Evolutionary conservation across 306 rosid species (phyloP).

Genomic region (Castanea crenata): DNA sequence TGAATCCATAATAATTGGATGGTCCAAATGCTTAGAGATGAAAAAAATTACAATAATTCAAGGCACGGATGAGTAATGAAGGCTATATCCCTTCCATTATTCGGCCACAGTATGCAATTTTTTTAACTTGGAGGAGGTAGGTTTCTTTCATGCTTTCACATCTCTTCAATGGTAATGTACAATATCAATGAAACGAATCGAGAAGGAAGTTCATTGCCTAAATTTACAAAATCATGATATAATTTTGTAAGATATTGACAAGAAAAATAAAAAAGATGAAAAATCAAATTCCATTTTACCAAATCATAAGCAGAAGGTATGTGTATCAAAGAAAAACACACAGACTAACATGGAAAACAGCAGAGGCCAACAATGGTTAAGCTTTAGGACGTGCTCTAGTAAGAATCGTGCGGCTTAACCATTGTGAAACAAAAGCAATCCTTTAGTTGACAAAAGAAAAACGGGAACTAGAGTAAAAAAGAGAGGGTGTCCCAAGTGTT

Average conservation of each 20-base stretch:
- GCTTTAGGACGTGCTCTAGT: background rate
- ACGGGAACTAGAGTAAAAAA: background rate
- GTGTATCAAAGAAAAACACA: background rate
- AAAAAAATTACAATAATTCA: background rate
- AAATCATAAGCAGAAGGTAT: background rate
- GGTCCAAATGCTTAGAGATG: conserved; percentile 9
- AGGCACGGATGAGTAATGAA: background rate
- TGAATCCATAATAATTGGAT: conserved; percentile 19
- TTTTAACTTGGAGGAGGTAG: no score
- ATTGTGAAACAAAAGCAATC: background rate
- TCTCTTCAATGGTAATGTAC: background rate
- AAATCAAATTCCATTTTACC: no score
- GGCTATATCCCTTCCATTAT: background rate
- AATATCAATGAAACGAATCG: no score
- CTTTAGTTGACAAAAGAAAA: background rate
- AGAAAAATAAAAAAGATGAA: no score
- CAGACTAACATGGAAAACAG: background rate
- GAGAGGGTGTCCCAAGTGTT: background rate
- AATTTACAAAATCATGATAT: no score
- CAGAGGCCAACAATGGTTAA: background rate
- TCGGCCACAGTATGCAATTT: background rate
- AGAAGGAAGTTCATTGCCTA: no score
- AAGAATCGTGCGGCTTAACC: background rate
- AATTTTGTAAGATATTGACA: no score
- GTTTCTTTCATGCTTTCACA: background rate